Base-by-base conservation (phyloP, 768 basidiomycete genomes). In the Amanita subjunquillea region DNA sequence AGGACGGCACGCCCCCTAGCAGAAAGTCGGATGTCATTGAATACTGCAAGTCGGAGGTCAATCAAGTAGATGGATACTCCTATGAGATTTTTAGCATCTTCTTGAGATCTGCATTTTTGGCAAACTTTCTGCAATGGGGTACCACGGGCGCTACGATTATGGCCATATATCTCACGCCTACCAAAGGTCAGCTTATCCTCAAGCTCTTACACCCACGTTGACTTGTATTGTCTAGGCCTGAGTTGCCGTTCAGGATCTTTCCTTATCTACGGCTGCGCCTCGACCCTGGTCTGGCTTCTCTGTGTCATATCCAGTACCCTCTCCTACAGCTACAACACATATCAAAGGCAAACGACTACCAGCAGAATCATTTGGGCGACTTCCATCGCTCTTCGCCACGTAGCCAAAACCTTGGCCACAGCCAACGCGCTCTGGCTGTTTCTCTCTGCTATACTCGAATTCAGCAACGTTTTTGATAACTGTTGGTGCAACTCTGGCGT, bases 401-500 rank as follows among this genome's bases (percentile, higher is more conserved):
- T 63, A 0, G 70, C 64, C 8, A 69, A 68, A 50, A 10, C 58
- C 1, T 17, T 69, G 6, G 69, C 68, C 7, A 46, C 57, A 2
- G 17, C 58, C 17, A 72, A 72, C 43, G 60, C 68, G 0, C 30
- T 66, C 1, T 65, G 66, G 66, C 61, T 69, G 22, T 42, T 72
- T 8, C 45, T 58, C 7, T 42, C 57, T 12, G 66, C 65, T 40
- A 25, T 69, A 4, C 62, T 70, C 44, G 67, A 70, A 49, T 67
- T 70, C 48, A 60, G 60, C 30, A 65, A 58, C 7, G 63, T 68
- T 46, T 67, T 62, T 15, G 60, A 69, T 42, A 57, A 58, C n/a
- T 65, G 63, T 43, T 64, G 67, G 30, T 72, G 69, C 56, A 67
- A 70, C 45, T 64, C 66, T 56, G 65, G 62, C 51, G 64, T 65